Conservation (phyloP, 2,329 filamentous ascomycete genomes). For the Pseudogymnoascus sp. region DNA sequence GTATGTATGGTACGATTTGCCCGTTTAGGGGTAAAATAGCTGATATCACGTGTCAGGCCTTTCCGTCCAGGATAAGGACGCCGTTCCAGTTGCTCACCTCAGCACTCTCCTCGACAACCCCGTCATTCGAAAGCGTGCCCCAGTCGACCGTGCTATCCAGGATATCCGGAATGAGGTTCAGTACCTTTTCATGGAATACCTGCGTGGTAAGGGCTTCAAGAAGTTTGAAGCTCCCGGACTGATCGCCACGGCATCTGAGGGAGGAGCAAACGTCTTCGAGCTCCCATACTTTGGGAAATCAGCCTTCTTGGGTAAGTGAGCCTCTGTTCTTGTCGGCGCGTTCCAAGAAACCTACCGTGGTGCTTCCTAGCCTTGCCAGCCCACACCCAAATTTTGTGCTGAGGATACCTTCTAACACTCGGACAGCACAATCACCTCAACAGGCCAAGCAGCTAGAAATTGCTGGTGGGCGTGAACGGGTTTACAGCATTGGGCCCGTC, state of each 20-base stretch:
- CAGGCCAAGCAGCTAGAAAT: constrained; percentile 87
- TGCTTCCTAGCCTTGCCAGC: no score
- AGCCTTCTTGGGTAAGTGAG: constrained; percentile 53
- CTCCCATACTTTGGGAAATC: constrained; percentile 82
- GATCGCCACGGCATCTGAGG: constrained; percentile 83
- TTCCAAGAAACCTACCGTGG: not conserved
- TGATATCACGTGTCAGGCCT: not conserved
- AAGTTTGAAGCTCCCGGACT: constrained; percentile 86
- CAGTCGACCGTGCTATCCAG: constrained; percentile 80
- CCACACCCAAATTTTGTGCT: no score
- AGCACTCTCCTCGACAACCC: constrained; percentile 84
- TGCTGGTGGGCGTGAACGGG: constrained; percentile 66
- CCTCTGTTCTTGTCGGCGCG: not conserved
- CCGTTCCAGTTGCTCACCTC: constrained; percentile 67
- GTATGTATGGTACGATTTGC: constrained; percentile 23
- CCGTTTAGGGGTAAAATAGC: constrained; percentile 9
- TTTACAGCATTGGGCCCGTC: constrained; percentile 68
- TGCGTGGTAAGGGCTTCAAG: constrained; percentile 65
- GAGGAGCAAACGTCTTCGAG: constrained; percentile 79
- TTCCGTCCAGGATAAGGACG: constrained; percentile 38
- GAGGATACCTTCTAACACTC: no score
- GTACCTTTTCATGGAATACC: constrained; percentile 67
- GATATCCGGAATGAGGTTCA: constrained; percentile 37
- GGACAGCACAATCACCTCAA: constrained; percentile 60
- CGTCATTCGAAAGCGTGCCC: constrained; percentile 83